A percentile compares a stretch with the other conserved stretches of the same genome.
Evolutionary conservation across 495 filamentous ascomycete species (phyloP).

Genomic region (Talaromyces stipitatus): DNA sequence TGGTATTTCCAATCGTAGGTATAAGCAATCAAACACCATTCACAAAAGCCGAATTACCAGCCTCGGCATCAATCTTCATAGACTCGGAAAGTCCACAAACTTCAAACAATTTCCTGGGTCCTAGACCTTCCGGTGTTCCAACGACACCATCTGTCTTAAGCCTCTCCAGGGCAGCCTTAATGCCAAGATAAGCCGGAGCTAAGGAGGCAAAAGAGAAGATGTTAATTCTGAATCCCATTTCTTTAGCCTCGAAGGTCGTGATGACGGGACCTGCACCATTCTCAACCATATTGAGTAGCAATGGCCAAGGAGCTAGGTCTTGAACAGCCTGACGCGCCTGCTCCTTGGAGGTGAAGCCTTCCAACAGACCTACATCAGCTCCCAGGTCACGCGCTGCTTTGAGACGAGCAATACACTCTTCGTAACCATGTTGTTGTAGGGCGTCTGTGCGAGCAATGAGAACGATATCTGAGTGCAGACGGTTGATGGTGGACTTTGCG

Average conservation of each 20-base stretch:
- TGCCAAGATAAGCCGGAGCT: conserved; percentile 45
- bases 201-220: conserved; percentile 51
- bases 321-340: conserved; percentile 43
- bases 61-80: conserved; percentile 47
- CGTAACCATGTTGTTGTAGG: conserved; percentile 54
- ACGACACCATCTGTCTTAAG: conserved; percentile 43
- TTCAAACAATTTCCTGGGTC: conserved; percentile 44
- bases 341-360: conserved; percentile 52
- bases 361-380: conserved; percentile 59
- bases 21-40: conserved; percentile 22
- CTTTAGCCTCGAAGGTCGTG: conserved; percentile 46
- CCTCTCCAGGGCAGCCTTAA: conserved; percentile 33
- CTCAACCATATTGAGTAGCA: conserved; percentile 58
- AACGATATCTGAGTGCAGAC: conserved; percentile 50
- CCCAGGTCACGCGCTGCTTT: conserved; percentile 48
- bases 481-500: conserved; percentile 38
- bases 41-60: conserved; percentile 43
- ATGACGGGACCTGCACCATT: conserved; percentile 52
- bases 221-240: conserved; percentile 57
- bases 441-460: conserved; percentile 66
- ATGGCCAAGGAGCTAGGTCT: conserved; percentile 49
- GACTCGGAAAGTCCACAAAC: conserved; percentile 52
- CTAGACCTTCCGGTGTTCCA: conserved; percentile 37
- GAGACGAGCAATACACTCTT: conserved; percentile 49
- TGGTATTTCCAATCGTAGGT: not conserved